A percentile compares a stretch with the other conserved stretches of the same genome.
These are phyloP conservation scores for Heliamphora pulchella DNA, from an alignment of 179 eudicot genomes.

Conservation along the genomic window DNA sequence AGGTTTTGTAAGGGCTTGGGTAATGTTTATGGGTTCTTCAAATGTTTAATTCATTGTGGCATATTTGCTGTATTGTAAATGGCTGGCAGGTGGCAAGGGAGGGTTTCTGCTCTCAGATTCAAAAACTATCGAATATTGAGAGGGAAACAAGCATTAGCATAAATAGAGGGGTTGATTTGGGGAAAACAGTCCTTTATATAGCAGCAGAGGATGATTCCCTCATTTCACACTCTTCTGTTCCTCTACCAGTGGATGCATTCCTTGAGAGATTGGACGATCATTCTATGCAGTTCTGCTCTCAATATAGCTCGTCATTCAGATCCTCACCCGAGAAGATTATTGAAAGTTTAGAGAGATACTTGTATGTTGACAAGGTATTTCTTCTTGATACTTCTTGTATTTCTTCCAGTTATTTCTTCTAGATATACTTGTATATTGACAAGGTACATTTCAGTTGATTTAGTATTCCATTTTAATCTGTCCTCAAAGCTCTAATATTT, in stretches of 20 bases:
- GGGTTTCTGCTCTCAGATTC: constrained; percentile 58
- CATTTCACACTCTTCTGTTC: constrained; percentile 84
- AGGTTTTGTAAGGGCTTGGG: background rate
- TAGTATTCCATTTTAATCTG: background rate
- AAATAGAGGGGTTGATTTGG: constrained; percentile 64
- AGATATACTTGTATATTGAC: background rate
- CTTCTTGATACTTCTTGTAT: background rate
- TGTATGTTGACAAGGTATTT: constrained; percentile 65
- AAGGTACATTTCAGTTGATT: constrained; percentile 8
- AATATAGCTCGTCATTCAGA: constrained; percentile 47
- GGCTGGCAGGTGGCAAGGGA: constrained; percentile 60
- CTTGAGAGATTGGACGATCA: constrained; percentile 65
- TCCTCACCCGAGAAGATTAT: constrained; percentile 69
- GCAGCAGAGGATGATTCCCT: constrained; percentile 96
- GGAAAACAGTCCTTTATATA: constrained; percentile 63
- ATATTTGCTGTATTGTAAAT: constrained; percentile 9
- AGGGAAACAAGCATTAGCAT: constrained; percentile 77
- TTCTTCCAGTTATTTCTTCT: constrained; percentile 32
- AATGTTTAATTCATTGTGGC: background rate
- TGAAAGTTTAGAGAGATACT: constrained; percentile 59
- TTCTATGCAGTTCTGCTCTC: constrained; percentile 62
- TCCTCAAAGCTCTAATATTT: background rate
- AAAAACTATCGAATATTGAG: constrained; percentile 52
- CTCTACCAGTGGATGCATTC: constrained; percentile 85
- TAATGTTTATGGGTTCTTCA: background rate